phyloP scores from a whole-genome alignment of 1,284 basidiomycete genomes.

The Ustilago loliicola region DNA sequence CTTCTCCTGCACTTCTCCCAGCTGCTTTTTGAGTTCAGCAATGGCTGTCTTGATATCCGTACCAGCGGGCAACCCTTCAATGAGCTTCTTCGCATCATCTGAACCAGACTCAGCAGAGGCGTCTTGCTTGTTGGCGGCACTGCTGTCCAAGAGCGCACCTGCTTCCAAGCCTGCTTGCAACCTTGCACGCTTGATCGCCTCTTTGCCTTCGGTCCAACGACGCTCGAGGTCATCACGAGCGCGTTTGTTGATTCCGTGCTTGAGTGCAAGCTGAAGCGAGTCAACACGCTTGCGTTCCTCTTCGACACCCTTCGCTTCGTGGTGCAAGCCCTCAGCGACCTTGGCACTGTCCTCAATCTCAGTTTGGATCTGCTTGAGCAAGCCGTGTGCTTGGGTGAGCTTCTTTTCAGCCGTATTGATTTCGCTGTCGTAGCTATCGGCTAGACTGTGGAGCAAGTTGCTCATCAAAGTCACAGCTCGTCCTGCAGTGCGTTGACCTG shows the following conservation, averaged over 20 bases:
- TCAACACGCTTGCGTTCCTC: slow-evolving; percentile 77
- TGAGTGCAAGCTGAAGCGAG: slow-evolving; percentile 79
- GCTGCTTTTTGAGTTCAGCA: slow-evolving; percentile 47
- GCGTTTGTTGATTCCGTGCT: slow-evolving; percentile 81
- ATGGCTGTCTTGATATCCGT: slow-evolving; percentile 44
- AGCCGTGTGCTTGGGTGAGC: slow-evolving; percentile 87
- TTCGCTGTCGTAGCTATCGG: slow-evolving; percentile 93
- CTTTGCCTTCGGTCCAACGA: slow-evolving; percentile 59
- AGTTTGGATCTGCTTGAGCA: slow-evolving; percentile 87
- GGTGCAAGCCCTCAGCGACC: slow-evolving; percentile 77
- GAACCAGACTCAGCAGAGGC: slow-evolving; percentile 14
- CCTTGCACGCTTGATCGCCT: slow-evolving; percentile 52
- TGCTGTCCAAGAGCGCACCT: slow-evolving; percentile 34
- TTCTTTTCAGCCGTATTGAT: slow-evolving; percentile 91
- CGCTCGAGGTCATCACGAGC: slow-evolving; percentile 74
- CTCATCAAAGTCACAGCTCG: slow-evolving; percentile 82
- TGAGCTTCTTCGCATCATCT: slow-evolving; percentile 10
- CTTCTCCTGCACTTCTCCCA: slow-evolving; percentile 46
- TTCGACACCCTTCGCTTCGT: slow-evolving; percentile 78
- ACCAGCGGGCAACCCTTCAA: slow-evolving; percentile 32
- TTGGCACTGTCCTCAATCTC: slow-evolving; percentile 91
- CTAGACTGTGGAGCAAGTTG: slow-evolving; percentile 87
- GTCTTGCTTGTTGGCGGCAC: slow-evolving; percentile 20
- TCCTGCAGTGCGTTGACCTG: slow-evolving; percentile 88
- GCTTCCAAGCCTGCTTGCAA: slow-evolving; percentile 45